Evolutionary conservation across 495 filamentous ascomycete genomes (phyloP), one percentile per base, ranked within the genome.

Genomic region (Tuber brumale): DNA sequence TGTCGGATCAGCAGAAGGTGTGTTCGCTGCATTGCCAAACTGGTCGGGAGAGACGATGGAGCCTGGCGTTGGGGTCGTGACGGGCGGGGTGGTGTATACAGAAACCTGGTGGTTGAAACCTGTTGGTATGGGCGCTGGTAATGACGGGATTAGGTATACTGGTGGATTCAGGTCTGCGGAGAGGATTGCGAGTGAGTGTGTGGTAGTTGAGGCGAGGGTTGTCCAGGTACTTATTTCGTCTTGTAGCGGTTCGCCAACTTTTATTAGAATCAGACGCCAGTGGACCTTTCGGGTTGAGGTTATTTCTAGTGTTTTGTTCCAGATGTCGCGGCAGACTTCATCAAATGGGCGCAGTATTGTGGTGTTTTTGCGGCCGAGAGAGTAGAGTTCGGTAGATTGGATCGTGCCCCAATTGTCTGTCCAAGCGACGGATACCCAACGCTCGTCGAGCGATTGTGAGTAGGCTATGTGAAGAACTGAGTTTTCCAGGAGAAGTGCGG

Each of bases 351-450:
- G 88, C 23, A 87, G 84, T 2, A 88, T 84, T 12, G 85, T 85
- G 70, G 87, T 87, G 42, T 88, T 88, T 77, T 91, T 89, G 79
- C 89, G 88, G 35, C 90, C 90, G 6, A 96, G 85, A 79, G 92
- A 92, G 83, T 96, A 96, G 2, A 93, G 92, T 43, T 92, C 90
- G 7, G 87, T 92, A 77, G 89, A 90, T 82, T 97, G 93, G 75
- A 92, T 88, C 61, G 86, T 88, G 0, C 95, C 96, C 39, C 86
- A 88, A 79, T 89, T 94, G 84, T 98, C 94, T 1, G 92, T 93
- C 96, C 96, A 99, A n/a, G 92, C 92, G 7, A 90, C 94, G 1
- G 91, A 91, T 70, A 97, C 84, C 96, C 96, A 99, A 27, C 92
- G 88, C 70, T 92, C 90, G 81, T 95, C 93, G 43, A 90, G 85